These are phyloP conservation scores for Ceratocystis eucalypticola DNA, from an alignment of 2,329 filamentous ascomycete genomes.

Conservation along the genomic window DNA sequence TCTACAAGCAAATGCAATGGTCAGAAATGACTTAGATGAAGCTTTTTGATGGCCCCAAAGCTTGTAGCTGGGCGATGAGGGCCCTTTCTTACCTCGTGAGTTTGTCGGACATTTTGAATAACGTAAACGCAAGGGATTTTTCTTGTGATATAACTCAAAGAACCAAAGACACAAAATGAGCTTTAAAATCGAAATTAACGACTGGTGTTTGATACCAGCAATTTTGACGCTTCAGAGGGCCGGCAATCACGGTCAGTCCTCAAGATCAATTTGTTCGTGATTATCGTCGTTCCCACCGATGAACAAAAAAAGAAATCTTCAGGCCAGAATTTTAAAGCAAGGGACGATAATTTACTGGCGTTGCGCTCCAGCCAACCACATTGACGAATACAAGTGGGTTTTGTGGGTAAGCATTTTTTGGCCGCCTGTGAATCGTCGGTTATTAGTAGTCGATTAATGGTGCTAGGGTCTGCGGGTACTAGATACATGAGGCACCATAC, in stretches of 20 bases:
- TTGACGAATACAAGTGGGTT: constrained; percentile 2
- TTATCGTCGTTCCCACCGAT: neutral
- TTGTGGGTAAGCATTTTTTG: constrained; percentile 30
- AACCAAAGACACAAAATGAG: neutral
- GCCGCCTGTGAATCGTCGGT: constrained; percentile 29
- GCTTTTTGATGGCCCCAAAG: neutral
- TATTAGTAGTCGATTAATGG: constrained; percentile 6
- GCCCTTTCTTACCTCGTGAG: constrained; percentile 63
- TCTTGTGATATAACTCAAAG: neutral
- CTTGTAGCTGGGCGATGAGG: neutral
- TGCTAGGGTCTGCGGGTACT: neutral
- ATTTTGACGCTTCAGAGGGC: neutral
- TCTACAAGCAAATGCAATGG: constrained; percentile 36
- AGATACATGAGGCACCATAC: neutral
- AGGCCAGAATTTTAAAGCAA: constrained; percentile 2
- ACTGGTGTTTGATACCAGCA: neutral
- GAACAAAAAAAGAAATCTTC: constrained; percentile 2
- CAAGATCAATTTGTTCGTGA: neutral
- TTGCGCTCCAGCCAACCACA: constrained; percentile 4
- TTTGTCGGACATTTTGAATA: constrained; percentile 66
- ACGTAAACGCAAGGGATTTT: neutral
- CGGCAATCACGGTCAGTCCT: too few relatives aligned
- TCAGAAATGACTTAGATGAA: constrained; percentile 4
- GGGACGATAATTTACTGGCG: neutral
- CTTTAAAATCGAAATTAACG: neutral